Percentiles rank a stretch among this genome's conserved stretches.
phyloP scores from a whole-genome alignment of 495 filamentous ascomycete species.

The Aspergillus affinis region DNA sequence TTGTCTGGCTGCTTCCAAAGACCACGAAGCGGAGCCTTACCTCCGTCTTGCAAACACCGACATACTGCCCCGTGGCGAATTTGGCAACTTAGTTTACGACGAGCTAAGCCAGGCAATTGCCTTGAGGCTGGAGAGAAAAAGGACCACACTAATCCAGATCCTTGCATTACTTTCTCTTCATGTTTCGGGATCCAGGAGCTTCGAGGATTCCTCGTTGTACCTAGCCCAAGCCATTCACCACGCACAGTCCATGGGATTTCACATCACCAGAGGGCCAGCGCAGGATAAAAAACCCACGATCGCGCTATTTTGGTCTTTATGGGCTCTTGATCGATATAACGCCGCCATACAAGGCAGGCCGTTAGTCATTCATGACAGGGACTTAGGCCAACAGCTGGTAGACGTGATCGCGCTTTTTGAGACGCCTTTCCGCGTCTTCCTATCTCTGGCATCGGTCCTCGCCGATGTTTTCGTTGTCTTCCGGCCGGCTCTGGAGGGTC shows the following conservation, averaged over 20 bases:
- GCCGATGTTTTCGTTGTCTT: constrained; percentile 62
- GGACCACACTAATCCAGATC: constrained; percentile 33
- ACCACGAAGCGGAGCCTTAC: constrained; percentile 24
- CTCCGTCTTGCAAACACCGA: constrained; percentile 21
- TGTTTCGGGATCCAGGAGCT: constrained; percentile 30
- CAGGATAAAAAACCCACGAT: constrained; percentile 22
- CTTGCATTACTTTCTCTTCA: constrained; percentile 37
- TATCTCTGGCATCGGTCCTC: constrained; percentile 44
- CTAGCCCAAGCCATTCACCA: constrained; percentile 47
- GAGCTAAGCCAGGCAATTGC: constrained; percentile 18
- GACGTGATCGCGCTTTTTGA: constrained; percentile 24
- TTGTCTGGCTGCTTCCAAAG: constrained; percentile 37
- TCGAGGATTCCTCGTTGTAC: constrained; percentile 34
- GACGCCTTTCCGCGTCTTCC: constrained; percentile 43
- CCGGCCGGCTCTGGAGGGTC: constrained; percentile 39
- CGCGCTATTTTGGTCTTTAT: constrained; percentile 62
- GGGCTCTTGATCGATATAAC: constrained; percentile 60
- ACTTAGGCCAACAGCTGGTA: constrained; percentile 38
- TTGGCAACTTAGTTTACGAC: constrained; percentile 23
- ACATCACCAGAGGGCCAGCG: constrained; percentile 38
- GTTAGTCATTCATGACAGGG: constrained; percentile 60
- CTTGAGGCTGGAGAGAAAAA: constrained; percentile 27
- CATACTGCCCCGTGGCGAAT: constrained; percentile 21
- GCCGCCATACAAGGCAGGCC: constrained; percentile 59
- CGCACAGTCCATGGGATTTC: constrained; percentile 60